Base-by-base conservation (phyloP, 2,329 filamentous ascomycete species). In the Botrytis deweyae region DNA sequence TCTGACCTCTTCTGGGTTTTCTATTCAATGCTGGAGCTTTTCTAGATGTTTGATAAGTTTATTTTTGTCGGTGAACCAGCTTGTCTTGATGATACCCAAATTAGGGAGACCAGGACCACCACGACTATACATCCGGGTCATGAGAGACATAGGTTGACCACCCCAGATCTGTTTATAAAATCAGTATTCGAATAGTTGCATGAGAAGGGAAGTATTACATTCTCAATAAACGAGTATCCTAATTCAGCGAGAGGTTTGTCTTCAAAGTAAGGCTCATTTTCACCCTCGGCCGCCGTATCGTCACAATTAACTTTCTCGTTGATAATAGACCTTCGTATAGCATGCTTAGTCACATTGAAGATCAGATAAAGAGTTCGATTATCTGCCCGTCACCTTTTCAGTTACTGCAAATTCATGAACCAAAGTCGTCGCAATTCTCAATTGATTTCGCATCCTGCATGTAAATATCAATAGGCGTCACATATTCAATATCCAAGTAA, bases 261-360 rank as follows among this genome's bases (percentile, higher is more conserved):
- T 52, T 71, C 69, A n/a, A 63, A 71, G 29, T 71, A 71, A 38
- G 69, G 69, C 25, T 71, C 69, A 38, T 63, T 62, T 25, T 49
- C 69, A 9, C 58, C 65, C 36, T 68, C 36, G 36, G 46, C 46
- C 25, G n/a, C 46, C 33, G 40, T 22, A 20, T 68, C 36, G 4
- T 55, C 14, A 16, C 36, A 55, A 29, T 55, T 25, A 3, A 55
- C 46, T 10, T 40, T 52, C 22, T 49, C n/a, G 8, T 44, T 36
- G 9, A 61, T 36, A 8, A 61, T 70, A 25, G 33, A 46, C 12
- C 69, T 25, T 12, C 42, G 29, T 36, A 71, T 52, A 20, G 58
- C 69, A 61, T 71, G 58, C 69, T 71, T 52, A 25, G 25, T 55
- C 36, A 20, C 29, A 20, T 36, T 44, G 9, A 1, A 22, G 2